Percentiles rank a stretch among this genome's conserved stretches.
Evolutionary conservation across 371 early-diverging fungal species (phyloP).

Genomic region (Mucor saturninus): DNA sequence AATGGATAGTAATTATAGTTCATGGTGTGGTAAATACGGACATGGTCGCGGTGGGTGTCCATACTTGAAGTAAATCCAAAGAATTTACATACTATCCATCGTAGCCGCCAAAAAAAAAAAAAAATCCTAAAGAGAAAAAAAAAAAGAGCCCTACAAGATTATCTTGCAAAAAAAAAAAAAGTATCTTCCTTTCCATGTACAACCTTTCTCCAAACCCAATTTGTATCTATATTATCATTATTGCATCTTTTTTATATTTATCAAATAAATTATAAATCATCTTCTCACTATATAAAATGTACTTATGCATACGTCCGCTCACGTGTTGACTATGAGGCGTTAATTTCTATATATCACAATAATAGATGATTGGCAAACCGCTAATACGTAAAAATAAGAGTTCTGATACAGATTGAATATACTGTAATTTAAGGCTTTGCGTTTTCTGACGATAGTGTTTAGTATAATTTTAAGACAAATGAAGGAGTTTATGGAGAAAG

Average conservation of each 20-base stretch:
- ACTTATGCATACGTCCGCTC: too few relatives aligned
- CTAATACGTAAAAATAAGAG: too few relatives aligned
- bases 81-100: neutral
- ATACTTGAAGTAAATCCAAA: conserved; percentile 1
- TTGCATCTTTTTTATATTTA: neutral
- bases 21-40: conserved; percentile 25
- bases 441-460: too few relatives aligned
- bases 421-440: too few relatives aligned
- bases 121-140: neutral
- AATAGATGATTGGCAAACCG: too few relatives aligned
- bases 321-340: too few relatives aligned
- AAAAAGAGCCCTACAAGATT: neutral
- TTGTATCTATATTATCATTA: neutral
- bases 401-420: too few relatives aligned
- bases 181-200: neutral
- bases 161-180: neutral
- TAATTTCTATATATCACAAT: too few relatives aligned
- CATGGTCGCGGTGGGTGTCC: conserved; percentile 9
- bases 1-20: conserved; percentile 3
- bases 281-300: neutral
- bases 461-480: too few relatives aligned
- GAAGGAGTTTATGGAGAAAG: too few relatives aligned
- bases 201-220: neutral
- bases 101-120: neutral
- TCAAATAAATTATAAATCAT: neutral